Evolutionary conservation across 1,139 yeast species (phyloP).

Genomic region (Kurtzmaniella natalensis): DNA sequence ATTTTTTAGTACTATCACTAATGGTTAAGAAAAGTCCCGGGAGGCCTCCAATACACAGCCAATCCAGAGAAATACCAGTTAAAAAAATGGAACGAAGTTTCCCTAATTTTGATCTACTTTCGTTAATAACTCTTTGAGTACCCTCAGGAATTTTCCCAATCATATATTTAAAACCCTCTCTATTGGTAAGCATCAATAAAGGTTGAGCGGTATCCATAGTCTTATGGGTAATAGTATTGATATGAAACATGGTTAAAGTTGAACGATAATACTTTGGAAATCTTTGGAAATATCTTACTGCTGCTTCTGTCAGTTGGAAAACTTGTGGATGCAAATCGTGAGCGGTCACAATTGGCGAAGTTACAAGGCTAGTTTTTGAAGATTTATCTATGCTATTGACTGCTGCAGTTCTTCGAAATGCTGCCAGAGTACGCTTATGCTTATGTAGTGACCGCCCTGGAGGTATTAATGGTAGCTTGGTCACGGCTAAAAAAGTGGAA

Average conservation of each 20-base stretch:
- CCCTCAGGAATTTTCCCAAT: slow-evolving; percentile 88
- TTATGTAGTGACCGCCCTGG: slow-evolving; percentile 2
- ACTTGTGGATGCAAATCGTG: slow-evolving; percentile 1
- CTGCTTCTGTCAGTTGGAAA: slow-evolving; percentile 3
- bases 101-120: slow-evolving; percentile 48
- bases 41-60: slow-evolving; percentile 80
- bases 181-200: slow-evolving; percentile 44
- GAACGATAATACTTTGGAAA: slow-evolving; percentile 6
- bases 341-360: slow-evolving; percentile 1
- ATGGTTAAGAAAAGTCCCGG: slow-evolving; percentile 85
- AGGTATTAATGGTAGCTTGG: background rate
- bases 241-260: slow-evolving; percentile 27
- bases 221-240: slow-evolving; percentile 49
- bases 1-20: slow-evolving; percentile 72
- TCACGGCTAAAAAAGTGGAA: slow-evolving; percentile 1
- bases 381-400: background rate
- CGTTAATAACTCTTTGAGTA: slow-evolving; percentile 65
- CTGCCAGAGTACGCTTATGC: slow-evolving; percentile 1
- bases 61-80: slow-evolving; percentile 62
- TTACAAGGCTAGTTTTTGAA: background rate
- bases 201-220: slow-evolving; percentile 62
- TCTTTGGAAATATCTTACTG: background rate
- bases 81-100: slow-evolving; percentile 64
- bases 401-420: background rate
- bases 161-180: slow-evolving; percentile 57